Base-by-base conservation (phyloP, 768 basidiomycete genomes). In the Lentinula sp. region DNA sequence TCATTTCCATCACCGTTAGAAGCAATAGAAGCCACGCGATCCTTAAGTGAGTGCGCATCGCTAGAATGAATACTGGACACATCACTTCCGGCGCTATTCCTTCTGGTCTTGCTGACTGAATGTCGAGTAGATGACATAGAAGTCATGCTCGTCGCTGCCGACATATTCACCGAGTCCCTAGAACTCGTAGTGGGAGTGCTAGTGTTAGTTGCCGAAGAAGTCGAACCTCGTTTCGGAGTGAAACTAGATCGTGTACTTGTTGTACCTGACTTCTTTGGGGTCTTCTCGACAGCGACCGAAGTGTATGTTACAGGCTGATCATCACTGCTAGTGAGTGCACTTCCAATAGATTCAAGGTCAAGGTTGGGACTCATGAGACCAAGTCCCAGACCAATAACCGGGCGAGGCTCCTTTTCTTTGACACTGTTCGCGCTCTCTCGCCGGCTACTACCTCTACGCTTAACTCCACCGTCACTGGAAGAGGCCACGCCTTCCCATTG, bases 31-130 rank as follows among this genome's bases (percentile, higher is more conserved):
- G 84, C 83, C 48, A 80, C 84, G 50, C 89, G 86, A 67, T 92
- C 91, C 64, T 86, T 88, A 63, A 85, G 74, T 55, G 78, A 78
- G 31, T 76, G 74, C 3, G 78, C 82, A 67, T 93, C 92, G 55
- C 80, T 76, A 2, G 91, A 89, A 64, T 91, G 86, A 31, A 84
- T 77, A 64, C 84, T 89, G 3, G 90, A 91, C 16, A 86, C 81
- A 69, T 96, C 94, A 72, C 93, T 95, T 45, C 94, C 84, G 1
- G 84, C 91, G 65, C 94, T 95, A 69, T 93, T 92, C 67, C 93
- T 81, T 64, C 84, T 77, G 57, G 81, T 80, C 69, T 88, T 88
- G 65, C 79, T 77, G 0, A 81, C 80, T 13, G 89, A 90, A 65
- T 92, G 86, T 45, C 91, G 83, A 57, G 86, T 84, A 51, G 91